Conservation (phyloP, 2,329 filamentous ascomycete species). For the Aspergillus uvarum region DNA sequence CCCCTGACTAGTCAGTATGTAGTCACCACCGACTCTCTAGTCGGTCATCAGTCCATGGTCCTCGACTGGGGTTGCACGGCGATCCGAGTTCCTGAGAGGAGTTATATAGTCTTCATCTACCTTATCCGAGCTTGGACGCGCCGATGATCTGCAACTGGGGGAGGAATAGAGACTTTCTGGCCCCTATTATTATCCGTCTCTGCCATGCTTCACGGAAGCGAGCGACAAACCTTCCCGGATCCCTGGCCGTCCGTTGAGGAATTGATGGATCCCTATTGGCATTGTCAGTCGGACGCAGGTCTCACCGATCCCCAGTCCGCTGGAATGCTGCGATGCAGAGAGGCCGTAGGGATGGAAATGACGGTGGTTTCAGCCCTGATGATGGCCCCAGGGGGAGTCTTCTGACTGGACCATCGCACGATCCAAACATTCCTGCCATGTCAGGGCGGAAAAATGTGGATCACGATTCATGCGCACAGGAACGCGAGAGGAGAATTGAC, state of each 20-base stretch:
- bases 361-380: conserved; percentile 15
- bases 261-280: background rate
- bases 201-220: background rate
- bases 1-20: background rate
- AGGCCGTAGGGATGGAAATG: conserved; percentile 21
- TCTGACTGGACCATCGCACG: background rate
- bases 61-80: background rate
- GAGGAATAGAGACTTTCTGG: background rate
- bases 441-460: conserved; percentile 6
- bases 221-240: background rate
- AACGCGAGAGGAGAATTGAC: background rate
- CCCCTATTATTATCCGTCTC: background rate
- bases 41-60: background rate
- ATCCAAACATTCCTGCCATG: conserved; percentile 9
- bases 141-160: background rate
- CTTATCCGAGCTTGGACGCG: conserved; percentile 11
- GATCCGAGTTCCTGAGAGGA: conserved; percentile 7
- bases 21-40: background rate
- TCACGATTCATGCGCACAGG: background rate
- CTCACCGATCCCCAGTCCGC: background rate
- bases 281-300: background rate
- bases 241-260: background rate
- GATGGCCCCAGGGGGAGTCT: background rate
- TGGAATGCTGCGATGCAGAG: conserved; percentile 10
- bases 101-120: background rate